Percentiles rank a stretch among this genome's conserved stretches.
Conservation (phyloP, 805 yeast species). For the Wickerhamiella spandovensis region DNA sequence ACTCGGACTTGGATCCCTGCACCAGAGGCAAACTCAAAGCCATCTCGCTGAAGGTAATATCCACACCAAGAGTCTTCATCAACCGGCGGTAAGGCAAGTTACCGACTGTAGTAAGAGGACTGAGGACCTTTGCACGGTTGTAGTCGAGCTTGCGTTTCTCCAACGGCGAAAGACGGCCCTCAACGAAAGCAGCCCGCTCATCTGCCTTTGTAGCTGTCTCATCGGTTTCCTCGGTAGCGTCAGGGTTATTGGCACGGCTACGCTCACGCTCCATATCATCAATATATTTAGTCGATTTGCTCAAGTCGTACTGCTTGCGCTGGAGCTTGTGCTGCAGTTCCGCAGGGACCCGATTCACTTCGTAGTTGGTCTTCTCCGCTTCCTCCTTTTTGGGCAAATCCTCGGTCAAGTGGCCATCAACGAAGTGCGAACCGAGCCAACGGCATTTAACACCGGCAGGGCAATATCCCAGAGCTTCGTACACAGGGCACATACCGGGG, state of each 20-base stretch:
- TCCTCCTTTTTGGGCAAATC: conserved; percentile 31
- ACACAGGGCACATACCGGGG: conserved; percentile 76
- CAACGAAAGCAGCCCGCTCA: conserved; percentile 42
- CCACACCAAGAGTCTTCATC: conserved; percentile 84
- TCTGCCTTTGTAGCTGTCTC: conserved; percentile 28
- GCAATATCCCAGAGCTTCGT: conserved; percentile 68
- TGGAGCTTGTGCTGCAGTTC: conserved; percentile 38
- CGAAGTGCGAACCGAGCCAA: conserved; percentile 63
- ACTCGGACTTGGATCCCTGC: conserved; percentile 85
- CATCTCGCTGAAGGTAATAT: conserved; percentile 91
- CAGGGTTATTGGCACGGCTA: background rate
- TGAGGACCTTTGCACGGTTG: conserved; percentile 65
- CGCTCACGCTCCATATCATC: conserved; percentile 39
- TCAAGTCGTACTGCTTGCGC: conserved; percentile 48
- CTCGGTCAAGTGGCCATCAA: conserved; percentile 27
- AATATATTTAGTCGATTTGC: conserved; percentile 42
- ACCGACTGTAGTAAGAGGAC: conserved; percentile 96
- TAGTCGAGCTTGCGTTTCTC: conserved; percentile 72
- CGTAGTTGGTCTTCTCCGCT: conserved; percentile 32
- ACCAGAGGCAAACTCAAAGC: conserved; percentile 74
- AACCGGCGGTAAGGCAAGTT: conserved; percentile 88
- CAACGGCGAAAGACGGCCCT: conserved; percentile 60
- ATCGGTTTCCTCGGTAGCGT: conserved; percentile 21
- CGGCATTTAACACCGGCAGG: conserved; percentile 89
- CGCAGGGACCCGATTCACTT: conserved; percentile 47